Conservation (phyloP, 768 basidiomycete species). For the Xanthoconium stramineum region DNA sequence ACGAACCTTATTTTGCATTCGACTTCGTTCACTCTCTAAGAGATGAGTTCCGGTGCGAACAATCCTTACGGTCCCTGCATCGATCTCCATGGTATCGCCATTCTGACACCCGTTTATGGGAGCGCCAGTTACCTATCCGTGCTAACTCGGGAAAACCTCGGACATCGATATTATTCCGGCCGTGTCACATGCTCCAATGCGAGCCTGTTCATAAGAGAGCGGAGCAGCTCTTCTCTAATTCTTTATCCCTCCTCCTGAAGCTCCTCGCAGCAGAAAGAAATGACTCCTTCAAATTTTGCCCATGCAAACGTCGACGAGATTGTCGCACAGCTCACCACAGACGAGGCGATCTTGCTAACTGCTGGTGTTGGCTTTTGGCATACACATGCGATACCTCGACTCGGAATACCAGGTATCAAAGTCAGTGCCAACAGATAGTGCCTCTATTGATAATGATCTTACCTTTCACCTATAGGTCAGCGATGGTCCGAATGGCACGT, state of each 20-base stretch:
- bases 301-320: constrained; percentile 58
- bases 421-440: constrained; percentile 18
- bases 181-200: constrained; percentile 19
- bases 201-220: constrained; percentile 4
- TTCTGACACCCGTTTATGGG: background rate
- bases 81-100: no score
- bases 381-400: constrained; percentile 59
- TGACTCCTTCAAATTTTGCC: constrained; percentile 70
- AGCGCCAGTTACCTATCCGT: no score
- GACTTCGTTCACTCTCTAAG: no score
- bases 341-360: constrained; percentile 70
- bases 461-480: constrained; percentile 47
- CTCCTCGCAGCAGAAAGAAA: constrained; percentile 21
- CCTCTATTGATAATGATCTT: constrained; percentile 13
- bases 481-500: constrained; percentile 74
- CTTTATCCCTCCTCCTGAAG: constrained; percentile 9
- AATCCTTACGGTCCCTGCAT: background rate
- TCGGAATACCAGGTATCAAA: constrained; percentile 72
- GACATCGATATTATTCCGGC: background rate
- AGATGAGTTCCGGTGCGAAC: background rate
- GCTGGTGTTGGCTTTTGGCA: constrained; percentile 81
- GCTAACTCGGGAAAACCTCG: constrained; percentile 15
- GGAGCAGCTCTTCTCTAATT: background rate
- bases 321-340: constrained; percentile 63
- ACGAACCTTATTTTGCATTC: no score